Evolutionary conservation across 169 alveolate species (phyloP), one percentile per base, ranked within the genome.

Genomic region (Plasmodium berghei): DNA sequence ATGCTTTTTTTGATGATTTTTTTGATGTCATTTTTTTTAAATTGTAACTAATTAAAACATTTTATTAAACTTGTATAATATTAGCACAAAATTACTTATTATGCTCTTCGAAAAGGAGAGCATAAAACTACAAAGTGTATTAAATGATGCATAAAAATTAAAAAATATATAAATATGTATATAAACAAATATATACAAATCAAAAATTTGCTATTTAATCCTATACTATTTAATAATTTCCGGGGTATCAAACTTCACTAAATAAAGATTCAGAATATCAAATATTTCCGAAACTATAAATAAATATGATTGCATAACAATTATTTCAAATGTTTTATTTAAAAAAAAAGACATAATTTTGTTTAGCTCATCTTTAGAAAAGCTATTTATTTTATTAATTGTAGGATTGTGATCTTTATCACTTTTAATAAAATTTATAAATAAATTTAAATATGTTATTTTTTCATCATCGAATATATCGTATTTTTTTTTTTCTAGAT

Each of bases 251-350:
- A 66, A 54, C 8, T 80, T 66, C 16, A 80, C 80, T 26, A 67
- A 61, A 20, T 52, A 70, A 58, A 80, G 70, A 28, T 80, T 80
- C 48, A 80, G 46, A 40, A 80, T 80, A n/a, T 48, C 18, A 26
- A 80, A 80, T n/a, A 24, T 55, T 80, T 55, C 52, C 22, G 59
- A 40, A 9, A 67, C 72, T 46, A 80, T 42, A 71, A 14, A 64
- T 22, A 80, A 46, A 59, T 80, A 80, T 0, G 83, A 22, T 28
- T 80, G 69, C 90, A 80, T 66, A 80, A 64, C 67, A 16, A 67
- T 40, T 66, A 80, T 62, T 64, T 66, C 90, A 14, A 80, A 45
- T 52, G 67, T 66, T 80, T 56, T 55, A 18, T 80, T 80, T 9
- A 62, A 62, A 74, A 74, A 10, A 66, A 61, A 48, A 8, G 64